Base-by-base conservation (phyloP, 2,329 filamentous ascomycete genomes). In the Mycosphaerelloides madeirae region DNA sequence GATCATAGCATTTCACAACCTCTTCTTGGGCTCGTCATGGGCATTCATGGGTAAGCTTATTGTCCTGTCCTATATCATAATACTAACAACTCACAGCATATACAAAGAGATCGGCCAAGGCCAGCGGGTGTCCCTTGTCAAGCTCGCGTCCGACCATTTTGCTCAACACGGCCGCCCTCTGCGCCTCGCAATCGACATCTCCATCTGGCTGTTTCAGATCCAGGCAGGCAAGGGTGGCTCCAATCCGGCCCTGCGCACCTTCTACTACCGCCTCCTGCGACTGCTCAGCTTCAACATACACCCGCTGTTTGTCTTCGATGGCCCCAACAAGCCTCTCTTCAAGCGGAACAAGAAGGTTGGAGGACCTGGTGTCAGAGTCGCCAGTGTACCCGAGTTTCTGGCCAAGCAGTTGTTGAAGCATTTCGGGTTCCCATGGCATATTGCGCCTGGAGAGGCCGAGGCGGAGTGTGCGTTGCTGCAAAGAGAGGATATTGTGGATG, bases 151-250 rank as follows among this genome's bases (percentile, higher is more conserved):
- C 35, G 80, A 89, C 37, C 84, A 87, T 55, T 79, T 94, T 52
- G 80, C 88, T 58, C 68, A 76, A 42, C 81, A 80, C 9, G 77
- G 78, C 18, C 78, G 83, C 1, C 90, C 90, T 0, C 73, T 97
- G 31, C 84, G 90, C 31, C 75, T 98, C 36, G 93, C 93, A 31
- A 85, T 98, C 53, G 93, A 98, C 63, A 85, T 95, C 56, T 88
- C 89, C 2, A 97, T 98, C 62, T 98, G 93, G 93, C 85, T 95
- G 34, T 97, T 95, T 61, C 93, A 98, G 61, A 84, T 84, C 11
- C 89, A 95, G 62, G 84, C 87, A 12, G 86, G 86, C 14, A 81
- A 82, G 70, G 83, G 91, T 36, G 93, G 93, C 48, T 81, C 83
- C 9, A 96, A 96, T 57, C 91, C 93, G 6, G 90, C 90, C 1